Base-by-base conservation (phyloP, 192 early-diverging fungal genomes). In the Entomortierella lignicola region DNA sequence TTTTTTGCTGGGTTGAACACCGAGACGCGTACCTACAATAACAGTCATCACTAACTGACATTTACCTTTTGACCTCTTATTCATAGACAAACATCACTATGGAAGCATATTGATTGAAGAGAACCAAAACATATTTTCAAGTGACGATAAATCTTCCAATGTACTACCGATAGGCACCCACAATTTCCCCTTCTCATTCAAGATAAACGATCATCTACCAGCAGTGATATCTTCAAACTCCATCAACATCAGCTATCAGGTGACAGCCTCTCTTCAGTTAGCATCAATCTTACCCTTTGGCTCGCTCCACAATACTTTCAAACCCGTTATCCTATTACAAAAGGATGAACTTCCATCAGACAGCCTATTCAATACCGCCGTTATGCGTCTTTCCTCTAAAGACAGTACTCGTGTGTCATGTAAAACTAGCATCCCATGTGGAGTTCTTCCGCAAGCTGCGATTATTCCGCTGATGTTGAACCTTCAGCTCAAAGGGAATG, bases 291-390 rank as follows among this genome's bases (percentile, higher is more conserved):
- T 77, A 17, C 73, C 66, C 10, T 77, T 77, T 55, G 30, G 47
- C 0, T 77, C 73, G 0, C 66, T 53, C 7, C 47, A 69, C 27
- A 25, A 27, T 13, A 23, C 27, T 29, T 58, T 39, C 12, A 57
- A 63, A 32, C 66, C 73, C 17, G 73, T 77, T 1, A 69, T 77
- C 32, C 55, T 77, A 8, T 50, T 77, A 2, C 73, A 77, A 18
- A 27, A 53, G 2, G 73, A 77, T 44, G 73, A 68, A 21, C 44
- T 62, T 15, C 61, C 66, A 4, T 59, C 65, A 8, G 73, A 77
- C 23, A 31, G 53, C 43, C 51, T 77, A 13, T 77, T 77, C 41
- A 59, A 64, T 52, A 77, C 73, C 2, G 43, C 47, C 0, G 25
- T 44, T n/a, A 30, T 77, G 20, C 60, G 73, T 25, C 1, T 69